A percentile compares a stretch with the other conserved stretches of the same genome.
Conservation (phyloP, 2,329 filamentous ascomycete genomes). For the Microcyclospora pomicola region DNA sequence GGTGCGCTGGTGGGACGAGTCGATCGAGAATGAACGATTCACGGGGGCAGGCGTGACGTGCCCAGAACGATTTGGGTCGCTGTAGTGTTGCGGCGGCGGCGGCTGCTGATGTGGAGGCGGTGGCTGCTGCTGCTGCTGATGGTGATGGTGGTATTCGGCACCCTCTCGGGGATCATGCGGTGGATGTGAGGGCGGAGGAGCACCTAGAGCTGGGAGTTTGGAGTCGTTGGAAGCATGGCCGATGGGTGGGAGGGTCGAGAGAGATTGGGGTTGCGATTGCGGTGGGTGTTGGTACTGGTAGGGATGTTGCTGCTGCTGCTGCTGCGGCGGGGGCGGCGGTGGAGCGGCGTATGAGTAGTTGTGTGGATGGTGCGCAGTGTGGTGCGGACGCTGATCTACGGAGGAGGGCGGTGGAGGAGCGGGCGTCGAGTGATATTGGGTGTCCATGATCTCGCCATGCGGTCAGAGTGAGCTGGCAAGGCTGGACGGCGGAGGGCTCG, state of each 20-base stretch:
- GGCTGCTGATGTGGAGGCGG: slow-evolving; percentile 9
- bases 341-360: slow-evolving; percentile 2
- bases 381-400: slow-evolving; percentile 1
- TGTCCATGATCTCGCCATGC: neutral
- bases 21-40: slow-evolving; percentile 21
- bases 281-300: slow-evolving; percentile 3
- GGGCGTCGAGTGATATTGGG: neutral
- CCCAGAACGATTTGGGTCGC: slow-evolving; percentile 17
- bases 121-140: slow-evolving; percentile 8
- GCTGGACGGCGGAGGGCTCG: neutral
- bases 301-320: slow-evolving; percentile 7
- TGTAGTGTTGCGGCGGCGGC: slow-evolving; percentile 4
- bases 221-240: neutral
- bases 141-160: slow-evolving; percentile 2
- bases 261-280: slow-evolving; percentile 6
- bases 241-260: neutral
- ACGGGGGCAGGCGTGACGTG: slow-evolving; percentile 22
- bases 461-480: neutral
- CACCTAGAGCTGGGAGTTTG: neutral
- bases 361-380: neutral
- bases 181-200: slow-evolving; percentile 5
- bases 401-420: slow-evolving; percentile 2
- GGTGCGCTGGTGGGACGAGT: slow-evolving; percentile 18
- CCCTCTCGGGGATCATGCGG: slow-evolving; percentile 3
- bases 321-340: slow-evolving; percentile 4